Evolutionary conservation across 1,284 basidiomycete genomes (phyloP), one percentile per base, ranked within the genome.

Genomic region (Takashimella tepidaria): DNA sequence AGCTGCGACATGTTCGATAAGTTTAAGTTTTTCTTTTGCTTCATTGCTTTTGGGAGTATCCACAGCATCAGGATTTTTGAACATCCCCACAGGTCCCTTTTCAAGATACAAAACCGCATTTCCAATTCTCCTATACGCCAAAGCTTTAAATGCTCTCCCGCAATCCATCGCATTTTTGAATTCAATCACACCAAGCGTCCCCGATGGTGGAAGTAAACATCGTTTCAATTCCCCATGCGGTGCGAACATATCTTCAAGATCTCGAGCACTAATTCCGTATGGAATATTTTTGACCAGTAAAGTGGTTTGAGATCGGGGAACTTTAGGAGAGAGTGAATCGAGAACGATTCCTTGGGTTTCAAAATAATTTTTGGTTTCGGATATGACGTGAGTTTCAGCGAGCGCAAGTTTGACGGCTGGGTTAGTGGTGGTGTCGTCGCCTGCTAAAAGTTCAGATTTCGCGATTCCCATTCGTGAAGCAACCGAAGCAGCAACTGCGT

Each of bases 211-310:
- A 0, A 98, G 83, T 2, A 98, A 75, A 3, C 96, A 83, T 16
- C 88, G 81, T 22, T 72, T 79, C n/a, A 96, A 77, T 51, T 81
- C 79, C 5, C 92, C 93, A 64, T 90, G 85, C 0, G 82, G 80
- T 26, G 83, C 81, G 67, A 98, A 96, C 43, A 98, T 70, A 57
- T 86, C 85, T 27, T 83, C 82, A 19, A 98, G 82, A 57, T 88
- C 83, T 11, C 84, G 82, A 0, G 79, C 77, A 1, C 85, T 83
- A 0, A 92, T 97, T 13, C 91, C 91, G 66, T 89, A 96, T 0
- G 95, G 93, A 44, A 98, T 92, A 75, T 98, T 98, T 79, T 98
- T 98, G 57, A 98, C 89, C 8, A 98, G 81, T 53, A 98, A 86
- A 45, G 82, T 84, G 0, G 89, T 93, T 63, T 89, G 84, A 0